phyloP scores from a whole-genome alignment of 805 yeast genomes.

The Lipomyces sp. region DNA sequence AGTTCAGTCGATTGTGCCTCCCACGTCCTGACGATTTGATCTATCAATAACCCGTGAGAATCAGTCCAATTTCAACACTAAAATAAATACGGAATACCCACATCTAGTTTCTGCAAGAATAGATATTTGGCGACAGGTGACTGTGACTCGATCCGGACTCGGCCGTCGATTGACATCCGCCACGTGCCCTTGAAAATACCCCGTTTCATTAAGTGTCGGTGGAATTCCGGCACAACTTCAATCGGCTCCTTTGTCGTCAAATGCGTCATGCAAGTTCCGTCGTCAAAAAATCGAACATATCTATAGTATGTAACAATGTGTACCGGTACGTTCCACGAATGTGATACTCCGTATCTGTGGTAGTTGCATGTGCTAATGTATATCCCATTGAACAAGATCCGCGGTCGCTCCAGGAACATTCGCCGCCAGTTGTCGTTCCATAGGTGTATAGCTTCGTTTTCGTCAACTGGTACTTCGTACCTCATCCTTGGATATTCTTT shows the following conservation, averaged over 20 bases:
- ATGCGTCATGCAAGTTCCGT: constrained; percentile 74
- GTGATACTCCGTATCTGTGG: constrained; percentile 78
- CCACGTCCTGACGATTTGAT: constrained; percentile 65
- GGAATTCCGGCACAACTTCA: constrained; percentile 63
- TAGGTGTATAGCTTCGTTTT: constrained; percentile 24
- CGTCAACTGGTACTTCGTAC: constrained; percentile 38
- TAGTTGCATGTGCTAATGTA: constrained; percentile 86
- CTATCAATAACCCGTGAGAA: constrained; percentile 52
- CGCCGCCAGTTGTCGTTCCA: constrained; percentile 47
- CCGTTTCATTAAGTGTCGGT: constrained; percentile 38
- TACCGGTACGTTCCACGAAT: constrained; percentile 72
- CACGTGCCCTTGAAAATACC: constrained; percentile 35
- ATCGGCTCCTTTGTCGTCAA: constrained; percentile 75
- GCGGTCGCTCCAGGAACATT: constrained; percentile 71
- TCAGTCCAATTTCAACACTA: not conserved
- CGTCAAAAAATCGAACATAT: constrained; percentile 76
- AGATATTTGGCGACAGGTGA: constrained; percentile 34
- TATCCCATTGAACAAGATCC: constrained; percentile 77
- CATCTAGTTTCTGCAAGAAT: constrained; percentile 40
- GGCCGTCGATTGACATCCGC: constrained; percentile 34
- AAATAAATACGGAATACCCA: constrained; percentile 39
- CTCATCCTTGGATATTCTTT: constrained; percentile 38
- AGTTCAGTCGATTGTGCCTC: constrained; percentile 70
- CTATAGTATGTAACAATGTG: constrained; percentile 87
- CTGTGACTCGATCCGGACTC: constrained; percentile 32